phyloP scores from a whole-genome alignment of 2,329 filamentous ascomycete genomes.

The Sclerotinia glacialis region DNA sequence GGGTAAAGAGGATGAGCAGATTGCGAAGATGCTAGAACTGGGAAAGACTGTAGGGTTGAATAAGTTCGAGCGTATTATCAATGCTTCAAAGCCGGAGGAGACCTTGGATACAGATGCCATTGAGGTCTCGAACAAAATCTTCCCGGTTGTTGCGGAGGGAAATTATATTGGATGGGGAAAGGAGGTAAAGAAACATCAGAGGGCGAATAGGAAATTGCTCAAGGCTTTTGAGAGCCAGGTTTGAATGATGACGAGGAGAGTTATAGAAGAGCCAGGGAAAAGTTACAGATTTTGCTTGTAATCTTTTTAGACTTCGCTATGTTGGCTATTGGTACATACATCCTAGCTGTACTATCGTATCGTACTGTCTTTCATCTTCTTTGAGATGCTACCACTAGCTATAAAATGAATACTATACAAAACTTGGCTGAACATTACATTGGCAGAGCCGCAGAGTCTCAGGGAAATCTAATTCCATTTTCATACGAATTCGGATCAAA shows the following conservation, averaged over 20 bases:
- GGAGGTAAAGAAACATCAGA: conserved; percentile 19
- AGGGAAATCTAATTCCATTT: too few species aligned
- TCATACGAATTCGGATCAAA: too few species aligned
- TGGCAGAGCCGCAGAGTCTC: too few species aligned
- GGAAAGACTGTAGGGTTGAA: conserved; percentile 14
- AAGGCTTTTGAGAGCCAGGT: not conserved
- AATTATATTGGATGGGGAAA: conserved; percentile 13
- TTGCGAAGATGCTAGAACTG: not conserved
- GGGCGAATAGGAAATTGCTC: conserved; percentile 12
- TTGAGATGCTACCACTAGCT: not conserved
- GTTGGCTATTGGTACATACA: not conserved
- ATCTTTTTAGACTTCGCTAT: not conserved
- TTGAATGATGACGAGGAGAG: not conserved
- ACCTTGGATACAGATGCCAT: not conserved
- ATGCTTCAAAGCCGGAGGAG: conserved; percentile 11
- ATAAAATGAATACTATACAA: not conserved
- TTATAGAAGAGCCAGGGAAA: not conserved
- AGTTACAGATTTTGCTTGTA: not conserved
- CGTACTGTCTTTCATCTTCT: not conserved
- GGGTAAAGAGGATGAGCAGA: conserved; percentile 8
- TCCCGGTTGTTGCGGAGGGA: not conserved
- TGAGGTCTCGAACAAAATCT: conserved; percentile 7
- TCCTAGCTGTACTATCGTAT: not conserved
- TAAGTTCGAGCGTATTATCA: conserved; percentile 18
- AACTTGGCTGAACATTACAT: not conserved